These are phyloP conservation scores for Neodidymelliopsis sp. DNA, from an alignment of 2,329 filamentous ascomycete genomes.

Conservation along the genomic window DNA sequence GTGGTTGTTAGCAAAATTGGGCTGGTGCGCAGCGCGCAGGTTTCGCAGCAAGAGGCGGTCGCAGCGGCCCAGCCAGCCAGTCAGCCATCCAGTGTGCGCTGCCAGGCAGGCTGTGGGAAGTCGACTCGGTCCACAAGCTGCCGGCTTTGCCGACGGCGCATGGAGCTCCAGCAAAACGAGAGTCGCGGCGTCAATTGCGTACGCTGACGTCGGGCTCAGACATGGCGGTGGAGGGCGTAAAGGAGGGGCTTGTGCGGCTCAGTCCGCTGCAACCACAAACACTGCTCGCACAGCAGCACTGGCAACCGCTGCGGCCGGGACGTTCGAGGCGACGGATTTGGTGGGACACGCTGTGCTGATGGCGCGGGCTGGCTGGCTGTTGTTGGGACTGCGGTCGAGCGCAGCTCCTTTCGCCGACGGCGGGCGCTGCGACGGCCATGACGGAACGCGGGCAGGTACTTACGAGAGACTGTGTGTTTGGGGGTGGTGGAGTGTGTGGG, in stretches of 20 bases:
- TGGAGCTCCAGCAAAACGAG: neutral
- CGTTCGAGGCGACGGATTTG: conserved; percentile 16
- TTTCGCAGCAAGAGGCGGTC: conserved; percentile 18
- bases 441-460: conserved; percentile 41
- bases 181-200: conserved; percentile 20
- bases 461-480: conserved; percentile 35
- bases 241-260: conserved; percentile 39
- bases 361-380: conserved; percentile 25
- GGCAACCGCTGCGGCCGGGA: conserved; percentile 17
- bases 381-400: conserved; percentile 31
- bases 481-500: conserved; percentile 12
- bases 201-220: conserved; percentile 27
- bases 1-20: conserved; percentile 34
- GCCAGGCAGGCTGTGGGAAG: neutral
- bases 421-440: conserved; percentile 34
- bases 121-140: neutral
- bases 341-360: conserved; percentile 26
- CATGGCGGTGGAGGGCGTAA: conserved; percentile 32
- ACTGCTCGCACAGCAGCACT: conserved; percentile 18
- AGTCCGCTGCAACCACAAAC: conserved; percentile 25
- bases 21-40: conserved; percentile 20
- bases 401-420: conserved; percentile 37
- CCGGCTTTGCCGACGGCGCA: too few species aligned
- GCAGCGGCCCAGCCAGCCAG: conserved; percentile 23
- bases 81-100: conserved; percentile 31